A percentile compares a stretch with the other conserved stretches of the same genome.
phyloP scores from a whole-genome alignment of 176 grass and related monocot genomes.

The Areca catechu region DNA sequence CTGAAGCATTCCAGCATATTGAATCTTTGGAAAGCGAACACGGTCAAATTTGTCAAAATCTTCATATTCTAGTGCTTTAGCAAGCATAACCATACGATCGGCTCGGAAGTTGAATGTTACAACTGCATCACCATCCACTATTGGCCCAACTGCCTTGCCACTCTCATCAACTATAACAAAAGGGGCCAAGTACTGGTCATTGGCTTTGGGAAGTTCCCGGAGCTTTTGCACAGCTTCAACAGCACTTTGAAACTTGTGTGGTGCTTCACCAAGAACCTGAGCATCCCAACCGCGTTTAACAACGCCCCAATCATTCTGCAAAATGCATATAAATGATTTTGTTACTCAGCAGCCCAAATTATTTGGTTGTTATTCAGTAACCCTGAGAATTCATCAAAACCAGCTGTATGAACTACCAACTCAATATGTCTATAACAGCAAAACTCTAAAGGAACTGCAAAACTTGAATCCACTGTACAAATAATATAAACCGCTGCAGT shows the following conservation, averaged over 20 bases:
- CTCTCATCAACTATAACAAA: conserved; percentile 94
- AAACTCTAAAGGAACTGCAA: no score
- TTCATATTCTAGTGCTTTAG: conserved; percentile 84
- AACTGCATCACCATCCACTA: conserved; percentile 90
- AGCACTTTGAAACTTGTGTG: conserved; percentile 67
- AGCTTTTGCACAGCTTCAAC: conserved; percentile 91
- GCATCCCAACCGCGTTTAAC: conserved; percentile 98
- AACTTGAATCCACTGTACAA: no score
- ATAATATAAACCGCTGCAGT: no score
- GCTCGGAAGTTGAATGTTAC: conserved; percentile 92
- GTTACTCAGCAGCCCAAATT: no score
- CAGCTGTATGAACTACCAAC: no score
- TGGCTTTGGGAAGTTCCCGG: conserved; percentile 52
- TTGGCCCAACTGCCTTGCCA: conserved; percentile 77
- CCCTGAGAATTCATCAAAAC: no score
- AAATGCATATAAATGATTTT: background rate
- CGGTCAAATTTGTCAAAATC: conserved; percentile 95
- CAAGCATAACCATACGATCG: conserved; percentile 94
- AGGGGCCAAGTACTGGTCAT: conserved; percentile 81
- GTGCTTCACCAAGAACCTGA: conserved; percentile 94
- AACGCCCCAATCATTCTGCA: conserved; percentile 91
- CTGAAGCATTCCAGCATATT: conserved; percentile 90
- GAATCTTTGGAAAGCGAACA: conserved; percentile 81
- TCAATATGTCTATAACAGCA: no score
- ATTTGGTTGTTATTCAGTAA: no score